Base-by-base conservation (phyloP, 352 stramenopile genomes). In the Phytopythium kandeliae region DNA sequence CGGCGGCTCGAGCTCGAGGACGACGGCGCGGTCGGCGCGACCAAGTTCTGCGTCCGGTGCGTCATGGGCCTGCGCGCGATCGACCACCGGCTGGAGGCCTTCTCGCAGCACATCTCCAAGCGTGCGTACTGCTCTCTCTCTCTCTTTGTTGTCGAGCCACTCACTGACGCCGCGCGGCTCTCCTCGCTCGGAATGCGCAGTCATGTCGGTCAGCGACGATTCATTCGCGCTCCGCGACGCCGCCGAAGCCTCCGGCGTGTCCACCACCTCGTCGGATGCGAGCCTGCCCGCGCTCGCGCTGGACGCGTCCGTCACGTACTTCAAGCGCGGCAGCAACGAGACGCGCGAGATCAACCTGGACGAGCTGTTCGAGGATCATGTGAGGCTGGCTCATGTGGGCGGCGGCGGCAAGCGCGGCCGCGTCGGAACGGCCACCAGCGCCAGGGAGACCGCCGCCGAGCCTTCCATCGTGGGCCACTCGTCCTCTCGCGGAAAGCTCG, bases 41-140 rank as follows among this genome's bases (percentile, higher is more conserved):
- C 68, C 30, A 81, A 84, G 41, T 84, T 84, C 33, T 84, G 72
- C 37, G 69, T 84, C 48, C 69, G 72, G 19, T 84, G 67, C 25
- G 60, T 84, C 51, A 64, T 84, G 62, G 33, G 60, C 6, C 55
- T 84, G 21, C 72, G 72, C 13, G 58, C 50, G 0, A 66, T 71
- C 28, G 72, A 80, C 45, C 70, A 63, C 12, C 61, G 57, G 16
- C 28, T 67, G 30, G 46, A 65, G 19, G 58, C 61, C 28, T 71
- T 78, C 24, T 52, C 58, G 0, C 60, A 63, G 26, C 57, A 73
- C 25, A 64, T 71, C 26, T 63, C 58, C 30, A 75, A 64, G 41
- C 57, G 35, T 65, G 60, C 3, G 35, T 40, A 30, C 10, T 25
- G 24, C 26, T 12, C 1, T 25, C 1, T 21, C n/a, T n/a, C n/a